Evolutionary conservation across 129 eudicot genomes (phyloP).

Genomic region (Escallonia herrerae): DNA sequence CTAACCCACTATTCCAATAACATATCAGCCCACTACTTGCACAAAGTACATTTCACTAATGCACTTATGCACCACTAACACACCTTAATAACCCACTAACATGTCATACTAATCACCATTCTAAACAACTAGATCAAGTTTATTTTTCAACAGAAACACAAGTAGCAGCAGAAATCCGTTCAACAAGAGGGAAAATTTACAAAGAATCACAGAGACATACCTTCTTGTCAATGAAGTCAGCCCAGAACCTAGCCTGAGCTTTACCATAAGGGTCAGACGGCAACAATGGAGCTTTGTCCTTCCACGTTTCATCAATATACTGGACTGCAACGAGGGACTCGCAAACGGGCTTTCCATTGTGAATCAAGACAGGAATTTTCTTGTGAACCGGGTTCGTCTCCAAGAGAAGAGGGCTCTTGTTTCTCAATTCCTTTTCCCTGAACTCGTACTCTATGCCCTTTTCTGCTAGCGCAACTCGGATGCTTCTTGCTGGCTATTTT

Average conservation of each 20-base stretch:
- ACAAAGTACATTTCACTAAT: no score
- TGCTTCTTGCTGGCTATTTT: no score
- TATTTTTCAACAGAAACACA: no score
- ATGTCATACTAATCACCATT: no score
- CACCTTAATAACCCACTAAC: no score
- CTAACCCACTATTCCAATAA: no score
- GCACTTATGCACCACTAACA: no score
- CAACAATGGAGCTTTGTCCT: constrained; percentile 21
- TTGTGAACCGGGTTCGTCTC: constrained; percentile 30
- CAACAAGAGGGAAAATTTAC: background rate
- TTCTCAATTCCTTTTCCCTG: constrained; percentile 10
- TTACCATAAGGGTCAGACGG: constrained; percentile 30
- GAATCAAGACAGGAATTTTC: constrained; percentile 26
- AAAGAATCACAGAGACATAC: background rate
- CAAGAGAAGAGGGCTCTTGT: constrained; percentile 19
- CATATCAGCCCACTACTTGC: no score
- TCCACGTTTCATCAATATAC: constrained; percentile 46
- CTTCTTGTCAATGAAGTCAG: constrained; percentile 28
- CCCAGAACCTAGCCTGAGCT: constrained; percentile 45
- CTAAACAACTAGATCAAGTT: no score
- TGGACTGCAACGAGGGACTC: constrained; percentile 29
- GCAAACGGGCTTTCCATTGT: constrained; percentile 23
- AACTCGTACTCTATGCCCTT: constrained; percentile 16
- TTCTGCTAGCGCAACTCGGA: constrained; percentile 9
- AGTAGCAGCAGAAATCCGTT: no score